Evolutionary conservation across 2,329 filamentous ascomycete genomes (phyloP), one percentile per base, ranked within the genome.

Genomic region (Neopestalotiopsis rosae): DNA sequence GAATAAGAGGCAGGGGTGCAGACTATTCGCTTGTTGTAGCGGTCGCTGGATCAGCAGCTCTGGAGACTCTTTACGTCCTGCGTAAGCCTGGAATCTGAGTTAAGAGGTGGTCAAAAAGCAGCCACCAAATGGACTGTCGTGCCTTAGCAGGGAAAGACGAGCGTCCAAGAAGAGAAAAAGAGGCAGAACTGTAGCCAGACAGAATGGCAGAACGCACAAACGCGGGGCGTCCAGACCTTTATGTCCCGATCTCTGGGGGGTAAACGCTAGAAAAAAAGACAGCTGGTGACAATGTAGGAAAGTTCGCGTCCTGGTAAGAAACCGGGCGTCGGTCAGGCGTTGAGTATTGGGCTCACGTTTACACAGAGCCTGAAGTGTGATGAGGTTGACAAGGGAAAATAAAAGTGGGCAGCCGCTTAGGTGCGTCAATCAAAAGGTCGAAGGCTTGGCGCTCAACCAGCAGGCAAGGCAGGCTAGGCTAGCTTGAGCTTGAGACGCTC

Each of bases 391-490:
- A 30, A 38, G 34, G 45, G 45, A 52, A 52, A 52, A 59, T 13
- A 59, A 59, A 59, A 59, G 57, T 59, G 57, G 57, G 57, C 57
- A 30, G 24, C 57, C 24, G 14, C 6, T 30, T n/a, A 52, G 45
- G 17, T 52, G 45, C 20, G 45, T 52, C 45, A 14, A n/a, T 49
- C 17, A 9, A 7, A 17, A 7, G 20, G 57, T 34, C 20, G 24
- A 34, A 24, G 10, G 57, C 57, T 34, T 34, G 57, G 57, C 57
- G 24, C 56, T 58, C 13, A 10, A 5, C 56, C 13, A 20, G 24
- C 24, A 1, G 24, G 24, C 24, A 28, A 28, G 24, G 24, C 24
- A 56, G 7, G 6, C 49, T 56, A 24, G 14, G 20, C 9, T 38
- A 38, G 57, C 57, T n/a, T 34, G 28, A 24, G 20, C 30, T 10